These are phyloP conservation scores for Dioscorea cayenensis DNA, from an alignment of 116 monocot species.

Conservation along the genomic window DNA sequence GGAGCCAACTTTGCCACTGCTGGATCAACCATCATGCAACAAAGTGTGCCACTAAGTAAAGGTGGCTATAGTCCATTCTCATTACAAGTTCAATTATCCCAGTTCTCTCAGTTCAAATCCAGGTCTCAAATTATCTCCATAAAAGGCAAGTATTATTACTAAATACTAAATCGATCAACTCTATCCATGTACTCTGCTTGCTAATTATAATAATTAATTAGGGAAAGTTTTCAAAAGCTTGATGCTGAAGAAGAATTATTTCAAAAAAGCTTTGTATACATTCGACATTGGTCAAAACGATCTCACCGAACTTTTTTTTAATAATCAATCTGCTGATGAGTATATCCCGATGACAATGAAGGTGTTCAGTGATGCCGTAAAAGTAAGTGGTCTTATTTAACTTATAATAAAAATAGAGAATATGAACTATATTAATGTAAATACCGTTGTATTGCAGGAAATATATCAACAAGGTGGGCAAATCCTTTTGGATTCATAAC, in stretches of 20 bases:
- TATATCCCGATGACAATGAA: conserved; percentile 12
- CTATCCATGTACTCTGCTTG: not conserved
- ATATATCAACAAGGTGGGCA: conserved; percentile 23
- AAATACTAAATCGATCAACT: not conserved
- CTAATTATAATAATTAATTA: not conserved
- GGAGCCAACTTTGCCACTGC: conserved; percentile 44
- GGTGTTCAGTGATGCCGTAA: conserved; percentile 7
- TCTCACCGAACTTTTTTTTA: conserved; percentile 18
- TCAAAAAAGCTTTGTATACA: conserved; percentile 26
- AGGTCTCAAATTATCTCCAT: conserved; percentile 15
- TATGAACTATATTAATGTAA: too few species aligned
- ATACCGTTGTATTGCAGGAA: not conserved
- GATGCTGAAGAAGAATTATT: conserved; percentile 33
- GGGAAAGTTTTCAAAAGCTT: conserved; percentile 19
- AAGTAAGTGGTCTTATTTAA: conserved; percentile 8
- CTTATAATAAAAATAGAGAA: too few species aligned
- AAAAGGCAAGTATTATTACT: conserved; percentile 10
- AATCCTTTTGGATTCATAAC: conserved; percentile 43
- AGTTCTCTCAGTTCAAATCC: conserved; percentile 37
- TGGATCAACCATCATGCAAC: conserved; percentile 20
- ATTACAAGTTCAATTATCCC: conserved; percentile 18
- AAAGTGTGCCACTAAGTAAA: conserved; percentile 10
- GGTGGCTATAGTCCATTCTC: conserved; percentile 40
- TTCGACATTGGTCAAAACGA: conserved; percentile 56
- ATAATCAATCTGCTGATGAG: not conserved